Conservation (phyloP, 163 green algal genomes). For the Trebouxia gelatinosa region DNA sequence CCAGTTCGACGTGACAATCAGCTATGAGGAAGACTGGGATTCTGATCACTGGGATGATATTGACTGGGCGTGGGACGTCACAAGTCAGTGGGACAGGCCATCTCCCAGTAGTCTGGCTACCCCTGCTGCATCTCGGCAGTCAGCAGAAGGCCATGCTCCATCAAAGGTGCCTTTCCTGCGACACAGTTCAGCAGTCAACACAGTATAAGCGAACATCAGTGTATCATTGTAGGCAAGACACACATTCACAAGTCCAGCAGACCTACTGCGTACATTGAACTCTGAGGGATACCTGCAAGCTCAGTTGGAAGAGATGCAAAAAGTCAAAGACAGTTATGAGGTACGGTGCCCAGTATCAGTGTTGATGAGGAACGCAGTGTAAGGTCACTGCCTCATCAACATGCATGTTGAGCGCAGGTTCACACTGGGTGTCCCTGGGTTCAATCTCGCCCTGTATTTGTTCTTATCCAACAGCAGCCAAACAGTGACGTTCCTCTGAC, state of each 20-base stretch:
- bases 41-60: conserved; percentile 25
- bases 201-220: neutral
- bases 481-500: conserved; percentile 25
- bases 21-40: conserved; percentile 29
- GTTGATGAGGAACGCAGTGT: neutral
- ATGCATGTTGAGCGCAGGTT: conserved; percentile 40
- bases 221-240: neutral
- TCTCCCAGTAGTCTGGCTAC: too few relatives aligned
- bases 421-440: conserved; percentile 63
- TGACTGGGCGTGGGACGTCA: conserved; percentile 19
- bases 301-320: conserved; percentile 39
- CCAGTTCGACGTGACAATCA: neutral
- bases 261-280: conserved; percentile 51
- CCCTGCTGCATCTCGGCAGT: neutral
- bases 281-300: conserved; percentile 45
- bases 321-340: conserved; percentile 54
- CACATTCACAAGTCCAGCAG: conserved; percentile 39
- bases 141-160: neutral
- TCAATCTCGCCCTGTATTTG: conserved; percentile 53
- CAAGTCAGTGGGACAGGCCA: neutral
- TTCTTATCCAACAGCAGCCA: conserved; percentile 42
- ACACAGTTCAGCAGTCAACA: neutral
- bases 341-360: conserved; percentile 23
- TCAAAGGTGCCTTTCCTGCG: neutral
- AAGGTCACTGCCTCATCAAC: neutral